These are phyloP conservation scores for Pluteus cervinus DNA, from an alignment of 768 basidiomycete species.

Conservation along the genomic window DNA sequence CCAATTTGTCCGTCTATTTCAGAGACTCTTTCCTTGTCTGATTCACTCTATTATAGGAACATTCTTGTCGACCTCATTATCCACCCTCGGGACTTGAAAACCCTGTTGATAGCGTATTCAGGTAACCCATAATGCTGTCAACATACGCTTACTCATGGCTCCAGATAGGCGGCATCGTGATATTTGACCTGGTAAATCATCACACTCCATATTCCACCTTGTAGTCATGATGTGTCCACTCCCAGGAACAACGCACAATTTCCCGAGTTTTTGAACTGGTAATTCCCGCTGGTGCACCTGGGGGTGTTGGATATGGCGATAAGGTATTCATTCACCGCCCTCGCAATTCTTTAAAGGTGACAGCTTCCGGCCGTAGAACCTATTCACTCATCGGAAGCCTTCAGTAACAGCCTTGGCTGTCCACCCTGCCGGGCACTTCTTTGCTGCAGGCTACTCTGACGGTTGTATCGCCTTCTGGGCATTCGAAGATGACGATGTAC, in stretches of 20 bases:
- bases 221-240: slow-evolving; percentile 1
- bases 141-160: slow-evolving; percentile 2
- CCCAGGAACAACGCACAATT: slow-evolving; percentile 41
- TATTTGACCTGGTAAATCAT: slow-evolving; percentile 49
- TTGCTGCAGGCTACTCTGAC: slow-evolving; percentile 77
- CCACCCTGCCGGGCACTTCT: slow-evolving; percentile 70
- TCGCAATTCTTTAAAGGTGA: neutral
- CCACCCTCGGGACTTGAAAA: slow-evolving; percentile 70
- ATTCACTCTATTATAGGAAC: slow-evolving; percentile 24
- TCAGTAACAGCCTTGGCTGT: slow-evolving; percentile 67
- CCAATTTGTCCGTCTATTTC: slow-evolving; percentile 23
- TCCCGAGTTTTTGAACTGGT: slow-evolving; percentile 63
- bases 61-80: slow-evolving; percentile 55
- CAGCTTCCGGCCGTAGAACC: slow-evolving; percentile 35
- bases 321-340: slow-evolving; percentile 30
- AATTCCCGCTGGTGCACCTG: slow-evolving; percentile 77
- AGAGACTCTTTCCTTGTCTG: slow-evolving; percentile 1
- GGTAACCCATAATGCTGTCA: slow-evolving; percentile 28
- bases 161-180: slow-evolving; percentile 52
- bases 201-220: neutral
- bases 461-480: slow-evolving; percentile 84
- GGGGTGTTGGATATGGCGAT: slow-evolving; percentile 58
- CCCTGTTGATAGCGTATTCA: slow-evolving; percentile 70
- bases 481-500: slow-evolving; percentile 67
- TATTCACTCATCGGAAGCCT: slow-evolving; percentile 66